A percentile compares a stretch with the other conserved stretches of the same genome.
These are phyloP conservation scores for Brettanomyces custersianus DNA, from an alignment of 805 yeast genomes.

Conservation along the genomic window DNA sequence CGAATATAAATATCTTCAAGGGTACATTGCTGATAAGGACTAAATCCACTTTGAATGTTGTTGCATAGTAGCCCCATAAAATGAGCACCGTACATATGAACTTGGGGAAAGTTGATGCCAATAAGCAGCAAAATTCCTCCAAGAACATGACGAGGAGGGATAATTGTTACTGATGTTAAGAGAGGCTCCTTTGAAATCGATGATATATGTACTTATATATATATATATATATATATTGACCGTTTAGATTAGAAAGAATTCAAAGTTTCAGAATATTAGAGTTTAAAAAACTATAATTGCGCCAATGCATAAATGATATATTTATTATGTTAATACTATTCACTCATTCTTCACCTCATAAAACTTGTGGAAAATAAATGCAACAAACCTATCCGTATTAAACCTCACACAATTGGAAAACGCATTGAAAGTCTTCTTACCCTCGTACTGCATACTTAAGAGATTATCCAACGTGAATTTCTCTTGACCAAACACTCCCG, in stretches of 20 bases:
- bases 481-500: conserved; percentile 18
- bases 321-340: too few species aligned
- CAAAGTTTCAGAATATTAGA: too few species aligned
- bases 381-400: conserved; percentile 58
- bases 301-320: too few species aligned
- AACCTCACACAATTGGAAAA: conserved; percentile 64
- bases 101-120: conserved; percentile 41
- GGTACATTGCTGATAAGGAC: conserved; percentile 10
- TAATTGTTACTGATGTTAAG: too few species aligned
- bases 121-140: conserved; percentile 23
- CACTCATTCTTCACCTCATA: conserved; percentile 37
- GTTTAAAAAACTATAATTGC: too few species aligned
- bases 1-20: conserved; percentile 13
- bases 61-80: conserved; percentile 40
- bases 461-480: conserved; percentile 63
- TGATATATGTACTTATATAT: too few species aligned
- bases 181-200: too few species aligned
- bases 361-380: conserved; percentile 67
- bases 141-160: too few species aligned
- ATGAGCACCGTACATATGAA: conserved; percentile 32
- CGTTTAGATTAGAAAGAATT: neutral
- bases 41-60: conserved; percentile 23
- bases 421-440: conserved; percentile 39
- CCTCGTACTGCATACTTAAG: conserved; percentile 66
- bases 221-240: too few species aligned